Evolutionary conservation across 371 early-diverging fungal genomes (phyloP).

Genomic region (Saksenaea oblongispora): DNA sequence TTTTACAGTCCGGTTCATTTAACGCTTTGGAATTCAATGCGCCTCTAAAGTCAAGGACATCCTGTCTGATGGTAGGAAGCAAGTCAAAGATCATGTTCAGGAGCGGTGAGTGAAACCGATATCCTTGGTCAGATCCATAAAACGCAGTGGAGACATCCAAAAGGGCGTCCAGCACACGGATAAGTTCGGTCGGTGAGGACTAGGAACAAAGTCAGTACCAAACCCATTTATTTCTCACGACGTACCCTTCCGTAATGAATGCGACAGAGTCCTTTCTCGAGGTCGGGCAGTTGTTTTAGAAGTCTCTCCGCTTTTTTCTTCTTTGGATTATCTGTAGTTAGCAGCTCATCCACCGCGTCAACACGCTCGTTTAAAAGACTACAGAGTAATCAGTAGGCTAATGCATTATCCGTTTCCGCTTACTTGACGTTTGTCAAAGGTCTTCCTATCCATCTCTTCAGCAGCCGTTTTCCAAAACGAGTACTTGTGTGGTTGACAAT

Average conservation of each 20-base stretch:
- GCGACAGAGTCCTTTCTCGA: slow-evolving; percentile 77
- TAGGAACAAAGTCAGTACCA: slow-evolving; percentile 17
- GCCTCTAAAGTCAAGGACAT: slow-evolving; percentile 35
- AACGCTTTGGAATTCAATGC: slow-evolving; percentile 49
- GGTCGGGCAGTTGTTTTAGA: slow-evolving; percentile 61
- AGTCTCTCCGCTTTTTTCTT: slow-evolving; percentile 24
- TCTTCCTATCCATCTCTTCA: slow-evolving; percentile 80
- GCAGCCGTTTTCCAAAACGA: slow-evolving; percentile 73
- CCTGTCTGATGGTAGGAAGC: slow-evolving; percentile 36
- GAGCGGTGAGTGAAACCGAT: slow-evolving; percentile 34
- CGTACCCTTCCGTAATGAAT: slow-evolving; percentile 68
- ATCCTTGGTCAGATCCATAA: neutral
- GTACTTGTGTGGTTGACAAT: slow-evolving; percentile 72
- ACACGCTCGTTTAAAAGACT: slow-evolving; percentile 68
- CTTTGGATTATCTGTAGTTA: slow-evolving; percentile 28
- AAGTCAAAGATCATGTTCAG: slow-evolving; percentile 41
- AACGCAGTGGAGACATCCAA: slow-evolving; percentile 35
- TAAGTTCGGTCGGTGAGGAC: slow-evolving; percentile 64
- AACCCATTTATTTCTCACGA: neutral
- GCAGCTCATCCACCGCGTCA: slow-evolving; percentile 69
- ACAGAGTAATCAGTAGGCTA: neutral
- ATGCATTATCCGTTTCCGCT: neutral
- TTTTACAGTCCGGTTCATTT: slow-evolving; percentile 38
- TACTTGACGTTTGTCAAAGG: slow-evolving; percentile 62
- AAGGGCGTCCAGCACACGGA: slow-evolving; percentile 55